These are phyloP conservation scores for Penicillium thymicola DNA, from an alignment of 2,329 filamentous ascomycete species.

Conservation along the genomic window DNA sequence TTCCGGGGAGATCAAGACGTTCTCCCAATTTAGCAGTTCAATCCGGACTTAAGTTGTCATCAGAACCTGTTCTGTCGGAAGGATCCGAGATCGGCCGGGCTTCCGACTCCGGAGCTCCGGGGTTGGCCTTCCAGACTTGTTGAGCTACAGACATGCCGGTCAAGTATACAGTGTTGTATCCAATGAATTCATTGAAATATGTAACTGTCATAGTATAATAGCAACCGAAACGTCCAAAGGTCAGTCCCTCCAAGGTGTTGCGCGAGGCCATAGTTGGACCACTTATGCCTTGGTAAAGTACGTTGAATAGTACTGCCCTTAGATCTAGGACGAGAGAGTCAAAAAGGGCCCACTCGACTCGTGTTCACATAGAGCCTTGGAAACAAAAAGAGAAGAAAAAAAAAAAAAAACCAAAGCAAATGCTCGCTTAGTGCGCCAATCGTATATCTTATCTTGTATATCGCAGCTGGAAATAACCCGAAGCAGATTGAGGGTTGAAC, in stretches of 20 bases:
- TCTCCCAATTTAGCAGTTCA: conserved; percentile 9
- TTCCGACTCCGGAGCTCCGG: background rate
- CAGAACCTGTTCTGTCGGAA: background rate
- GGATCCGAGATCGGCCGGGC: background rate
- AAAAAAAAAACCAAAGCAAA: background rate
- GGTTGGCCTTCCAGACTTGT: background rate
- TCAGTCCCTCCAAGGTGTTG: background rate
- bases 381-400: background rate
- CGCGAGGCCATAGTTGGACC: background rate
- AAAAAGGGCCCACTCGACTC: background rate
- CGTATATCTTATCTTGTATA: conserved; percentile 4
- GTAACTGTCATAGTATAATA: background rate
- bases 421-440: conserved; percentile 7
- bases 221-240: background rate
- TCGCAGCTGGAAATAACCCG: background rate
- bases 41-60: background rate
- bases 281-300: background rate
- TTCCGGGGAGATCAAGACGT: background rate
- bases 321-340: no score
- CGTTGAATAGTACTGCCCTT: background rate
- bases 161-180: background rate
- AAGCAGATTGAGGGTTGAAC: background rate
- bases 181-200: background rate
- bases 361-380: background rate
- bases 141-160: background rate